Base-by-base conservation (phyloP, 2,329 filamentous ascomycete species). In the Lasiodiplodia hormozganensis region DNA sequence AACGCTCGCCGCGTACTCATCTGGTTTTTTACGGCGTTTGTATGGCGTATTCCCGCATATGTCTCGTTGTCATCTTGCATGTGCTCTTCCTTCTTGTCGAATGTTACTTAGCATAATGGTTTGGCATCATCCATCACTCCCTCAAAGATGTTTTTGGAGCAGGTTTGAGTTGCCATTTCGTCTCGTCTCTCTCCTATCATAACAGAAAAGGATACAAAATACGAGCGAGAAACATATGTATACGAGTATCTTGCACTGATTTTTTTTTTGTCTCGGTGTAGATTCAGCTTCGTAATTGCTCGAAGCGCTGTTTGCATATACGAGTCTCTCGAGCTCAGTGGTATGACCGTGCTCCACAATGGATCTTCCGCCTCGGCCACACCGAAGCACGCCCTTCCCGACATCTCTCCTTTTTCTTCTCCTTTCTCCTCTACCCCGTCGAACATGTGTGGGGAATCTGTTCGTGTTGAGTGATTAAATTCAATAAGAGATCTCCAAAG, bases 21-120 rank as follows among this genome's bases (percentile, higher is more conserved):
- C 31, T 36, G 52, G 14, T n/a, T 52, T 52, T 21, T 56, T 56
- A n/a, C 18, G 52, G 52, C 28, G 52, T 56, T 31, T n/a, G 43
- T n/a, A 31, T 36, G 52, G 52, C 28, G 52, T 56, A 31, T 28
- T n/a, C 0, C 31, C 18, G 40, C 40, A 18, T 43, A 18, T 43
- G 16, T 43, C 40, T 47, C 21, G 18, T 8, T 11, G 8, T 12
- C 43, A 11, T 6, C n/a, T 18, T 47, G 6, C 43, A 47, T 21
- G 43, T 47, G n/a, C n/a, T n/a, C 21, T 47, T 21, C 43, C 8
- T 47, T 43, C 40, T n/a, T 21, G 43, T 47, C n/a, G 43, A 21
- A 47, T 10, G 43, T 47, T 47, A 47, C 5, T 47, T 47, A 47
- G 43, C 43, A 47, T 47, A 47, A 47, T 47, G 43, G n/a, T 8